Conservation (phyloP, 2,329 filamentous ascomycete species). For the Pseudocercospora ulei region DNA sequence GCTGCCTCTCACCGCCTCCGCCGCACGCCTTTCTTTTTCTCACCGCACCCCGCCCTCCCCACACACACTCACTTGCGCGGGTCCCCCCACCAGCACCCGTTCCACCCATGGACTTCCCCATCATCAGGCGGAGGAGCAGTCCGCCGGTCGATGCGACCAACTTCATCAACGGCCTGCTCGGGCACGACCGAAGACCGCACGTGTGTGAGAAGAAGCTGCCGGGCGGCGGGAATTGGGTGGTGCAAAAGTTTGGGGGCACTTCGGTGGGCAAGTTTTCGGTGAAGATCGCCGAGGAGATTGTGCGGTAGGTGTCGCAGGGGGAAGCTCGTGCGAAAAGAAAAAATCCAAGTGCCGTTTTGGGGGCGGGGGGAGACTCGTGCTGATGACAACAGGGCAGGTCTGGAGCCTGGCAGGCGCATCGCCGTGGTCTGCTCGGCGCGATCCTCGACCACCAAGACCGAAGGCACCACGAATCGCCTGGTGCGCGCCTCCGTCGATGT, state of each 20-base stretch:
- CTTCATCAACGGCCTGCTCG: conserved; percentile 23
- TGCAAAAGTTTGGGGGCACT: conserved; percentile 93
- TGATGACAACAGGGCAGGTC: conserved; percentile 37
- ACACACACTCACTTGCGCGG: conserved; percentile 8
- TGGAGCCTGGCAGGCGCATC: conserved; percentile 56
- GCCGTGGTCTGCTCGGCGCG: conserved; percentile 92
- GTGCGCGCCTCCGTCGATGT: conserved; percentile 43
- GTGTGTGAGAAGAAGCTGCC: conserved; percentile 42
- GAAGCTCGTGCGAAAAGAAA: too few relatives aligned
- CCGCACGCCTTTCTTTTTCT: background rate
- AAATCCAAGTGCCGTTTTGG: conserved; percentile 1
- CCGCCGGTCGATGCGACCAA: conserved; percentile 22
- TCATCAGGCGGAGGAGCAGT: conserved; percentile 20
- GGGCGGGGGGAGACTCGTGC: conserved; percentile 10
- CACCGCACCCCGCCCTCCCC: background rate
- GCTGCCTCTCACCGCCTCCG: too few relatives aligned
- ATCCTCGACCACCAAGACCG: conserved; percentile 85
- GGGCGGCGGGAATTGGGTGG: conserved; percentile 57
- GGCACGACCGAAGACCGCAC: conserved; percentile 34
- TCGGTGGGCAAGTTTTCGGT: conserved; percentile 87
- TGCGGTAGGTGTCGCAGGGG: conserved; percentile 43
- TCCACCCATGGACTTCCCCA: conserved; percentile 22
- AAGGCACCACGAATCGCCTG: conserved; percentile 81
- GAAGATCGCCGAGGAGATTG: conserved; percentile 51
- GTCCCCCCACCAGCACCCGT: conserved; percentile 9